Evolutionary conservation across 805 yeast species (phyloP), one percentile per base, ranked within the genome.

Genomic region (Lipomyces mesembrius): DNA sequence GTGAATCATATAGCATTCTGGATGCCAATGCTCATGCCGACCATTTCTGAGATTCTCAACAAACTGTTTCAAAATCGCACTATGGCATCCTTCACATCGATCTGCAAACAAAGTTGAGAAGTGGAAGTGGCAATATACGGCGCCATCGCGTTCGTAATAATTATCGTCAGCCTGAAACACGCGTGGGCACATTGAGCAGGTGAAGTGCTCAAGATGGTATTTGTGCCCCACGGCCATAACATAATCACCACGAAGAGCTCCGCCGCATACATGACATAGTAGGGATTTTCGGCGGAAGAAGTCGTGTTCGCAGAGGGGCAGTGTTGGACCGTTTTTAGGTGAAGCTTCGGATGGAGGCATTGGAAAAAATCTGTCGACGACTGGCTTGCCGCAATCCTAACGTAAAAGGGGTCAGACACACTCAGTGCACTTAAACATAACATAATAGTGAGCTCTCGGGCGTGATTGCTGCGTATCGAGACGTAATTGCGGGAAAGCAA

Each of bases 1-100:
- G 80, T 90, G 93, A 59, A 95, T 96, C 92, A 96, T 96, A 76
- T 92, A 95, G 81, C 99, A 95, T 77, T 96, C 98, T 1, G 98
- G 98, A 78, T 95, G 99, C 99, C 99, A 95, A 76, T 92, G 96
- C 77, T 93, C 97, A 66, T 90, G 89, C 72, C 88, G 84, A 27
- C 97, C 97, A 60, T 97, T 97, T 72, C 95, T 84, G 68, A 87
- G 91, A 57, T 94, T 87, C 77, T 94, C 97, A 49, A 94, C 97
- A 77, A 92, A 95, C 76, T 95, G 98, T 75, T 92, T 92, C 49
- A 96, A 85, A 61, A 96, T 95, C 1, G 98, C 91, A 49, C 91
- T 88, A 65, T 88, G 84, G 79, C 99, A 95, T 39, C 98, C 97
- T 79, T 91, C 96, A 79, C 99, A 95, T 64, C 88, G 88, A 39